phyloP scores from a whole-genome alignment of 228 moss, liverwort and hornwort species.

The Sphagnum fallax region DNA sequence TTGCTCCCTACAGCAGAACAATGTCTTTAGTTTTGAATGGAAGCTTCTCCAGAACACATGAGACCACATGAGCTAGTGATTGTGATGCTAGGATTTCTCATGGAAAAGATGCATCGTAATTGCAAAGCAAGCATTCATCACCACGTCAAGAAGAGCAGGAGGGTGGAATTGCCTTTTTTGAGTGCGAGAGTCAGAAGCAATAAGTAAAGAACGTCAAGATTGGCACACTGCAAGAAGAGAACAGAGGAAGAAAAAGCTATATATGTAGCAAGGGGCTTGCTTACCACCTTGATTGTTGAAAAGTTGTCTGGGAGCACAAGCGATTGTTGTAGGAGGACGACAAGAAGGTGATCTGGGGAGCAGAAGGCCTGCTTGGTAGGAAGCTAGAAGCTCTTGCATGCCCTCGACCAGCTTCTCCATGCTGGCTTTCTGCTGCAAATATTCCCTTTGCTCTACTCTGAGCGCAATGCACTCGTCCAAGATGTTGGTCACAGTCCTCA shows the following conservation, averaged over 20 bases:
- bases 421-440: conserved; percentile 10
- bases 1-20: too few species aligned
- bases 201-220: too few species aligned
- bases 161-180: too few species aligned
- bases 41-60: too few species aligned
- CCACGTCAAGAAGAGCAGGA: too few species aligned
- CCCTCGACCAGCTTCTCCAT: conserved; percentile 17
- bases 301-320: not conserved
- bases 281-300: not conserved
- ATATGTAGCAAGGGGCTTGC: not conserved
- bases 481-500: conserved; percentile 22
- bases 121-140: too few species aligned
- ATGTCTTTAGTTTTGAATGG: too few species aligned
- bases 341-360: not conserved
- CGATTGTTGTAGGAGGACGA: not conserved
- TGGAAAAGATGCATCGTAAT: too few species aligned
- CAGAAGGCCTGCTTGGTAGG: conserved; percentile 5
- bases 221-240: not conserved
- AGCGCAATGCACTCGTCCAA: conserved; percentile 21
- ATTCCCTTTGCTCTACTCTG: conserved; percentile 10
- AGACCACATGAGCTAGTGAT: too few species aligned
- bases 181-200: too few species aligned
- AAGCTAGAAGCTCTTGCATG: conserved; percentile 14
- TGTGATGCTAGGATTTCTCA: too few species aligned
- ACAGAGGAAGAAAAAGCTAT: not conserved